Percentiles rank a stretch among this genome's conserved stretches.
Conservation (phyloP, 805 yeast genomes). For the Candida vartiovaarae region DNA sequence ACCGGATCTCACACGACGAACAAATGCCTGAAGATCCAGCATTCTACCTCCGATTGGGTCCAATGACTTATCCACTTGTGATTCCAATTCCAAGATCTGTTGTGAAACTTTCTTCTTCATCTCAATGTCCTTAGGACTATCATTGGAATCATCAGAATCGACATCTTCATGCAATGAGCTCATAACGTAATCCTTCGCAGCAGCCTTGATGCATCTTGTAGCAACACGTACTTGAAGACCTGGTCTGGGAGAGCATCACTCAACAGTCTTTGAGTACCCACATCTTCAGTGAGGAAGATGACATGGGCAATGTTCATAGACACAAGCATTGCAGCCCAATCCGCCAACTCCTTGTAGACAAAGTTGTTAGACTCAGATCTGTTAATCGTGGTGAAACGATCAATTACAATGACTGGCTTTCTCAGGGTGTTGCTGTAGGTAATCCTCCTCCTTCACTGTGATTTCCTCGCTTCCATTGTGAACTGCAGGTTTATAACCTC, state of each 20-base stretch:
- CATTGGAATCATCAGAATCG: constrained; percentile 20
- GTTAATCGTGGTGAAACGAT: constrained; percentile 53
- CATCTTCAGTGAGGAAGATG: constrained; percentile 78
- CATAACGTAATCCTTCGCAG: constrained; percentile 65
- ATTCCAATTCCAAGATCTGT: constrained; percentile 15
- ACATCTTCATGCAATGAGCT: constrained; percentile 36
- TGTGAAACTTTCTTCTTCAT: constrained; percentile 2
- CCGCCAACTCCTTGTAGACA: constrained; percentile 68
- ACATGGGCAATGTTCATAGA: constrained; percentile 85
- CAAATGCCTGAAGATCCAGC: constrained; percentile 87
- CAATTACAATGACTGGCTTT: constrained; percentile 81
- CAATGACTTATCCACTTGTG: constrained; percentile 47
- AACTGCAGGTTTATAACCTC: constrained; percentile 33
- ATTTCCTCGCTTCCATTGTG: constrained; percentile 26
- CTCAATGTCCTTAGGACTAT: constrained; percentile 22
- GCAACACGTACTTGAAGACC: constrained; percentile 65
- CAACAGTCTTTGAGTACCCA: constrained; percentile 64
- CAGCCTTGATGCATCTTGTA: constrained; percentile 76
- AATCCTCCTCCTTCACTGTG: constrained; percentile 66
- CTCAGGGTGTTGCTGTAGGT: constrained; percentile 77
- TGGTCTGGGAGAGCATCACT: constrained; percentile 76
- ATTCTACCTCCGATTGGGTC: constrained; percentile 90
- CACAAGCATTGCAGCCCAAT: constrained; percentile 80
- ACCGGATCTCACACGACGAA: constrained; percentile 82
- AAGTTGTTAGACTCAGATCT: constrained; percentile 57